These are phyloP conservation scores for Euphorbia peplus DNA, from an alignment of 345 rosid genomes.

Conservation along the genomic window DNA sequence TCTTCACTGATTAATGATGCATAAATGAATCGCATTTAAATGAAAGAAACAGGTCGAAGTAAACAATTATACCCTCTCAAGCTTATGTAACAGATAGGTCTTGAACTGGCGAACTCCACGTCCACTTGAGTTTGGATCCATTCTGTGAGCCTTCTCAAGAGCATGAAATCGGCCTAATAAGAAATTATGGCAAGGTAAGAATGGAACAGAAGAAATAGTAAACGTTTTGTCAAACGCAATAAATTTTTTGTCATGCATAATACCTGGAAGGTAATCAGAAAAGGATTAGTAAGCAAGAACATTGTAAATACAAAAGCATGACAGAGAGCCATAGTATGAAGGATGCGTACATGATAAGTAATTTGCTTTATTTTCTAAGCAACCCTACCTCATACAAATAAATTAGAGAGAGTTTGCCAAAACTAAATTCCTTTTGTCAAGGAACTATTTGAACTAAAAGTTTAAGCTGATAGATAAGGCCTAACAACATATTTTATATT, in stretches of 20 bases:
- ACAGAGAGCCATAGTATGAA: background rate
- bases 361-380: background rate
- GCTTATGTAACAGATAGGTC: conserved; percentile 75
- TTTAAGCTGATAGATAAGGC: too few species aligned
- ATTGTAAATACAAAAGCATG: background rate
- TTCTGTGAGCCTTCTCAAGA: conserved; percentile 76
- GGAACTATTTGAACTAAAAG: too few species aligned
- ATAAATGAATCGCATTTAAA: background rate
- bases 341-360: background rate
- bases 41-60: background rate
- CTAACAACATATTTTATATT: too few species aligned
- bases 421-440: too few species aligned
- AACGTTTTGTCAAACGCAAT: background rate
- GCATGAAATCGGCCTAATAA: conserved; percentile 88
- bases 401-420: background rate
- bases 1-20: background rate
- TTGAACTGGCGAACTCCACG: conserved; percentile 92
- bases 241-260: background rate
- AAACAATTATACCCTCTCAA: conserved; percentile 59
- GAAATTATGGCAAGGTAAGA: background rate
- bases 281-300: background rate
- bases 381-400: background rate
- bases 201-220: background rate
- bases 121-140: conserved; percentile 64
- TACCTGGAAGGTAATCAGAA: conserved; percentile 1